Evolutionary conservation across 805 yeast genomes (phyloP), one percentile per base, ranked within the genome.

Genomic region (Jamesozyma piceae): DNA sequence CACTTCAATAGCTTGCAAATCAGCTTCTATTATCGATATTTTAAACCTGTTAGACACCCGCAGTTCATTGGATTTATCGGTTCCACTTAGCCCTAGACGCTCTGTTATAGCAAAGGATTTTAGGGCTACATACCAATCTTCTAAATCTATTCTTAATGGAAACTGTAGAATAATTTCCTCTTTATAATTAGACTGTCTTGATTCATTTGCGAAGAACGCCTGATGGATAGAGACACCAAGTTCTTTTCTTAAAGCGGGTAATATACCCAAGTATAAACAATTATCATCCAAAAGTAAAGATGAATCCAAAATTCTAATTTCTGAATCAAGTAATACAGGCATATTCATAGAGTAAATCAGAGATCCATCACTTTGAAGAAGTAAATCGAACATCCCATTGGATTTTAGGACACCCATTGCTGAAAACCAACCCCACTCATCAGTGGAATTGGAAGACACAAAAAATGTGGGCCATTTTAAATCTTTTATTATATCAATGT

Each of bases 81-180:
- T 47, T 13, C 55, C 60, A 20, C 43, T 46, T 14, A 60, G 39
- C 13, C 62, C 51, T n/a, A 58, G 39, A 4, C 37, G 27, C 50
- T 80, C 87, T 24, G 78, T 59, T 43, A 72, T 73, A 6, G 86
- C 72, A 52, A 80, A 78, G 13, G 83, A 77, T 36, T 71, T 73
- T 44, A 83, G 60, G 0, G 85, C 80, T 11, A 82, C 82, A 47
- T 74, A 68, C 89, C 92, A 82, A 55, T 81, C 88, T 53, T 82
- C 89, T 35, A 82, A 65, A 57, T 82, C 89, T 19, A 78, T 76
- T 50, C 75, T 76, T 33, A 78, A 63, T 2, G 85, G 82, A 48
- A 82, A 82, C 48, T 74, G 77, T 38, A 82, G 64, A 19, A 80
- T 61, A 18, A 45, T 49, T 35, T 47, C 49, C 50, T 33, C 54